Base-by-base conservation (phyloP, 805 yeast species). In the Pichia nanzhaoensis region DNA sequence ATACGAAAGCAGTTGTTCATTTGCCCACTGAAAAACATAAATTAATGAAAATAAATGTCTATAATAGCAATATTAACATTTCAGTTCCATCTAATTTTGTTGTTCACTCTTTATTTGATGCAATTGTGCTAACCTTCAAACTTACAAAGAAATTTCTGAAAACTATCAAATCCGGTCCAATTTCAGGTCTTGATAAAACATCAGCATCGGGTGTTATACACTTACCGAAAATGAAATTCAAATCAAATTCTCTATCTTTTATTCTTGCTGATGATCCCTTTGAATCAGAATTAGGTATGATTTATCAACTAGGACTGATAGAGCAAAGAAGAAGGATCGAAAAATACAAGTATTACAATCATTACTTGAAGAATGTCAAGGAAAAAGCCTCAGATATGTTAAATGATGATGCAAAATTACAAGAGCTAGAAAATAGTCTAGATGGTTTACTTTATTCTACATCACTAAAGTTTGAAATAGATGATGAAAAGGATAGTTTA, bases 71-170 rank as follows among this genome's bases (percentile, higher is more conserved):
- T 9, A 67, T 77, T 53, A 73, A 80, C 44, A 58, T 82, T 37
- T 68, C 69, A 20, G 69, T 88, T 41, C 96, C 97, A 0, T 77
- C 82, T 59, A 78, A 79, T 44, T 85, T 85, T 57, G 70, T 84
- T 42, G 78, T 86, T 44, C 86, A 85, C 64, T 75, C 80, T 20
- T 73, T 90, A n/a, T 78, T 90, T 55, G 96, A 90, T 55, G 84
- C 84, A 54, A 65, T 84, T 14, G 73, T 86, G 17, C 79, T 88
- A 0, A 64, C 81, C 34, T 70, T 71, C 42, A 90, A 90, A 59
- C 73, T 87, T 0, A 59, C 81, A 12, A 75, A 74, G 48, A 95
- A 87, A 51, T 67, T 82, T 50, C 57, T 64, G 22, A 68, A 69
- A 45, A 75, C 81, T 17, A 67, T 83, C 50, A 62, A 64, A 30